Base-by-base conservation (phyloP, 345 rosid genomes). In the Citrus mangshanensis region DNA sequence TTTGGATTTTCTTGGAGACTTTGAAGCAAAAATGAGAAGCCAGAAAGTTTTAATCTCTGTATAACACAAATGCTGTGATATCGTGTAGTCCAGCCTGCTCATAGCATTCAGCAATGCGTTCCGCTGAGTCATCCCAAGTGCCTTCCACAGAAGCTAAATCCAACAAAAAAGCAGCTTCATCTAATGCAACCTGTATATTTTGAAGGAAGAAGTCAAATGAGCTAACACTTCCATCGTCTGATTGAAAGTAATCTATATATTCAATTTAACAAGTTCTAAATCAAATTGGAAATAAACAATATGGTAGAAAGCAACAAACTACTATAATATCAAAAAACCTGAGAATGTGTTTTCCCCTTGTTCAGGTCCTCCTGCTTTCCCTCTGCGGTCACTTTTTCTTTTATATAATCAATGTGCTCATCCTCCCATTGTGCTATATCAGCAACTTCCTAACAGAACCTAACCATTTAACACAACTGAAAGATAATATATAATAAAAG, bases 81-180 rank as follows among this genome's bases (percentile, higher is more conserved):
- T 91, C 89, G 19, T 75, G 59, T 34, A 93, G 90, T 75, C 98
- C 97, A 49, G 94, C 97, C 79, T 93, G 88, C 46, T 79, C 84
- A 42, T 93, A 95, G 73, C 93, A 91, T 67, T 89, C 89, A 49
- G 91, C 92, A 61, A 92, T 82, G 34, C 81, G 89, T 59, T 89
- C 91, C 72, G 86, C 78, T 56, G 81, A 81, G 32, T 89, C 88
- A 76, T 85, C 93, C 98, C 98, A 93, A 62, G 87, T 90, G 80
- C 97, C 97, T 72, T 93, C 94, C 32, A 95, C 85, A 40, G 97
- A 93, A 60, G 95, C 93, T 84, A 95, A 87, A 86, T 93, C 93
- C 85, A 95, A 46, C 81, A 95, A 82, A 85, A 90, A 91, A 4
- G 92, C 93, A 63, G 95, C 97, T 78, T 86, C 90, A 73, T 91